These are phyloP conservation scores for Colletotrichum sp. DNA, from an alignment of 2,329 filamentous ascomycete species.

Conservation along the genomic window DNA sequence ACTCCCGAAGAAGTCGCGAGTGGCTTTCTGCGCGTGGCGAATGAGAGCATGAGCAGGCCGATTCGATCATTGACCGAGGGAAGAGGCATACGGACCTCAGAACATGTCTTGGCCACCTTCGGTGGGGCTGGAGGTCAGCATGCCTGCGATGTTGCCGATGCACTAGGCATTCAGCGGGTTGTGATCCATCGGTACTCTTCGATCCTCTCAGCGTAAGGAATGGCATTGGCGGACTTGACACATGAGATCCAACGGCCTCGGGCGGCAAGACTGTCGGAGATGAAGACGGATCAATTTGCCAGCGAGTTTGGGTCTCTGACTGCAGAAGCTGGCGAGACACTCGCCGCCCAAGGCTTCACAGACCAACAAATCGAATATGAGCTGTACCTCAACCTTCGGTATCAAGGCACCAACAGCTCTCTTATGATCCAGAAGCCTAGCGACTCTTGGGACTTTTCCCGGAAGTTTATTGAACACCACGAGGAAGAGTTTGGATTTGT, in stretches of 20 bases:
- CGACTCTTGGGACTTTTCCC: slow-evolving; percentile 28
- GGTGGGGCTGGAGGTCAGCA: slow-evolving; percentile 77
- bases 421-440: background rate
- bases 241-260: slow-evolving; percentile 32
- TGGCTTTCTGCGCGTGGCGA: slow-evolving; percentile 77
- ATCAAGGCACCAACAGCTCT: background rate
- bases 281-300: slow-evolving; percentile 13
- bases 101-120: slow-evolving; percentile 45
- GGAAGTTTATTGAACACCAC: slow-evolving; percentile 3
- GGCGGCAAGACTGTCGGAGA: slow-evolving; percentile 28
- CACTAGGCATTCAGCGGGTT: slow-evolving; percentile 43
- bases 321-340: slow-evolving; percentile 12
- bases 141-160: slow-evolving; percentile 43
- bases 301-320: slow-evolving; percentile 13
- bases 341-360: background rate
- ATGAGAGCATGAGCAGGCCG: slow-evolving; percentile 77
- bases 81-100: slow-evolving; percentile 32
- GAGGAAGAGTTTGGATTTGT: slow-evolving; percentile 19
- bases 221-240: slow-evolving; percentile 44
- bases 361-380: background rate
- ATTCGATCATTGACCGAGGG: slow-evolving; percentile 79
- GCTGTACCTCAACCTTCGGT: background rate
- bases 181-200: slow-evolving; percentile 46
- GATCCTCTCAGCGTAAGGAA: slow-evolving; percentile 48
- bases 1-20: slow-evolving; percentile 54